Percentiles rank a stretch among this genome's conserved stretches.
phyloP scores from a whole-genome alignment of 176 grass and related monocot species.

The Coix lacrymajobi region DNA sequence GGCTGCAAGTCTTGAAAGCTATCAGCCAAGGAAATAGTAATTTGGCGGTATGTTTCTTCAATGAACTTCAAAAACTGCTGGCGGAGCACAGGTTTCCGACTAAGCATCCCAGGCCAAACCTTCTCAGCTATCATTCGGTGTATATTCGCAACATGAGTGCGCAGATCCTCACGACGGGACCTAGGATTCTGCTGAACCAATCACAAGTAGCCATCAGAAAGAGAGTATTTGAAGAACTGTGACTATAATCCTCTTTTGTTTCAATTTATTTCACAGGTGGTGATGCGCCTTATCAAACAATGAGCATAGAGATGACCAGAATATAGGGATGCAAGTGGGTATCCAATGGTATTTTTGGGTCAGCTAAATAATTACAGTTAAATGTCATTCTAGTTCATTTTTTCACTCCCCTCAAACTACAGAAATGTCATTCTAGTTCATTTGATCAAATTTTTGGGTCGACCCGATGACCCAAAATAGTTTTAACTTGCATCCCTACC shows the following conservation, averaged over 20 bases:
- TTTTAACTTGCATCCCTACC: background rate
- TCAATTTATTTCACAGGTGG: background rate
- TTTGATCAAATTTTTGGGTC: background rate
- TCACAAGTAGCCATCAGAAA: constrained; percentile 21
- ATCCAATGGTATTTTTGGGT: background rate
- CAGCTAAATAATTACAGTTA: background rate
- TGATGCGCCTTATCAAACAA: background rate
- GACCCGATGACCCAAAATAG: background rate
- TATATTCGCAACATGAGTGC: constrained; percentile 86
- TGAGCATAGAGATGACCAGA: background rate
- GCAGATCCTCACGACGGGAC: constrained; percentile 84
- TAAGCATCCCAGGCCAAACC: constrained; percentile 91
- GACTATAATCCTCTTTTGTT: background rate
- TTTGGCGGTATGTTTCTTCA: constrained; percentile 84
- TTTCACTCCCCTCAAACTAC: background rate
- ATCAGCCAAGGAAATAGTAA: constrained; percentile 47
- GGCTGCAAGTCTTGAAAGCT: constrained; percentile 85
- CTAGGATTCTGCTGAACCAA: constrained; percentile 74
- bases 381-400: background rate
- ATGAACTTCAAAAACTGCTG: constrained; percentile 81
- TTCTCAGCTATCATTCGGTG: constrained; percentile 93
- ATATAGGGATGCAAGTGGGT: background rate
- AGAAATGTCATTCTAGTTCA: background rate
- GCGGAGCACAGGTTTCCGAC: constrained; percentile 67
- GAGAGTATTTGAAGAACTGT: background rate